A percentile compares a stretch with the other conserved stretches of the same genome.
Conservation (phyloP, 441 rosid species). For the Gossypium davidsonii region DNA sequence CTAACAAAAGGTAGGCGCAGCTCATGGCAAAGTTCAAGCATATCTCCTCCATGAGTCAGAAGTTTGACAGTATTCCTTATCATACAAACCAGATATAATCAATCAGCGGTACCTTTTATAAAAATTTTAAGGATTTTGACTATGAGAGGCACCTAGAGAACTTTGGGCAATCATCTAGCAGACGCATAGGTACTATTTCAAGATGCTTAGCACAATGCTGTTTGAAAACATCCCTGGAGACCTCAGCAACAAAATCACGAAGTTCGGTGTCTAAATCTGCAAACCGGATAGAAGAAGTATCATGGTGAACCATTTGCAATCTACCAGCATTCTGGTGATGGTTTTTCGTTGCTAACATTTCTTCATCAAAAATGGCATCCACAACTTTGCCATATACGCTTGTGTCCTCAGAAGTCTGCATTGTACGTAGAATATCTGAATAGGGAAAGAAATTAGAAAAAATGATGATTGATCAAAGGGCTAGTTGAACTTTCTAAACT, state of each 20-base stretch:
- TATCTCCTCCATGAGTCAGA: conserved; percentile 83
- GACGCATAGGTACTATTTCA: conserved; percentile 65
- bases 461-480: conserved; percentile 8
- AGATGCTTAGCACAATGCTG: conserved; percentile 86
- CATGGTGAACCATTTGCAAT: conserved; percentile 34
- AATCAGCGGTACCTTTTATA: conserved; percentile 17
- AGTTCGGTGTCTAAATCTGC: conserved; percentile 65
- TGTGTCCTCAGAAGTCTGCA: conserved; percentile 87
- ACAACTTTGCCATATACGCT: conserved; percentile 79
- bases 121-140: not conserved
- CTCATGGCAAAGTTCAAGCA: conserved; percentile 90
- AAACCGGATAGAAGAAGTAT: conserved; percentile 45
- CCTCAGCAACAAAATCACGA: conserved; percentile 74
- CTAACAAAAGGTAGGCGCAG: conserved; percentile 75
- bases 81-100: conserved; percentile 25
- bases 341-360: conserved; percentile 44
- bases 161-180: conserved; percentile 60
- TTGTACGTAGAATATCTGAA: conserved; percentile 74
- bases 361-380: conserved; percentile 76
- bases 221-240: conserved; percentile 71
- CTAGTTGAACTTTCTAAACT: not conserved
- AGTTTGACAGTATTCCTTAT: conserved; percentile 85
- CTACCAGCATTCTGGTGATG: conserved; percentile 41
- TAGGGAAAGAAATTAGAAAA: conserved; percentile 21
- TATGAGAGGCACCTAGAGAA: conserved; percentile 44